Base-by-base conservation (phyloP, 2,329 filamentous ascomycete genomes). In the Fusarium coffeatum region DNA sequence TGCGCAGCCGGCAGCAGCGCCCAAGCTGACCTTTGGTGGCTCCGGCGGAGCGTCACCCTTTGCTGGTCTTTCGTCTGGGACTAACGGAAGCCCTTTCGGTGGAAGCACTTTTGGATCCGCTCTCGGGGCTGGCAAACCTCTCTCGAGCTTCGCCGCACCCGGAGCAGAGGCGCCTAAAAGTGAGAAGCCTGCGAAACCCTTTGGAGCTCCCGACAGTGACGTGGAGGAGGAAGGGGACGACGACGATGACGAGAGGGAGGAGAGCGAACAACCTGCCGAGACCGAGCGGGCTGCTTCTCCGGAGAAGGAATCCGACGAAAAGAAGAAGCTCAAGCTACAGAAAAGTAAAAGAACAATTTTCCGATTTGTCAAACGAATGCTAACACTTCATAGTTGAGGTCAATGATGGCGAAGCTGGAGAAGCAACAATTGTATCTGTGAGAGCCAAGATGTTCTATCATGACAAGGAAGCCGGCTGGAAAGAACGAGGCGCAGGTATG, bases 361-460 rank as follows among this genome's bases (percentile, higher is more conserved):
- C 54, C 11, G 20, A 6, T 25, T 22, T 27, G 23, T 18, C 6
- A 58, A 32, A 25, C 32, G 9, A 23, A 30, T 27, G 56, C 79
- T 81, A 72, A 83, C 60, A 60, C 16, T 42, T 47, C 53, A 57
- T 53, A 94, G 88, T 90, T 28, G 82, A 83, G 49, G 88, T 95
- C 43, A 92, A 97, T 77, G 95, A 96, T 54, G 95, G 95, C 59
- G 95, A 98, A 80, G 90, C 94, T 74, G 89, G 89, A 50, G 95
- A 98, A 78, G 85, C 85, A 22, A 95, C 92, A 3, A 82, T 93
- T 50, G 88, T 95, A 76, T 87, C 89, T 46, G 89, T 92, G 63
- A 90, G 94, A 69, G 92, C 93, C 22, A 97, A 97, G 80, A 88
- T 98, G 62, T 98, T 93, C 82, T 87, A 91, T 61, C 92, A 96